A percentile compares a stretch with the other conserved stretches of the same genome.
Conservation (phyloP, 306 rosid species). For the Vicia faba region DNA sequence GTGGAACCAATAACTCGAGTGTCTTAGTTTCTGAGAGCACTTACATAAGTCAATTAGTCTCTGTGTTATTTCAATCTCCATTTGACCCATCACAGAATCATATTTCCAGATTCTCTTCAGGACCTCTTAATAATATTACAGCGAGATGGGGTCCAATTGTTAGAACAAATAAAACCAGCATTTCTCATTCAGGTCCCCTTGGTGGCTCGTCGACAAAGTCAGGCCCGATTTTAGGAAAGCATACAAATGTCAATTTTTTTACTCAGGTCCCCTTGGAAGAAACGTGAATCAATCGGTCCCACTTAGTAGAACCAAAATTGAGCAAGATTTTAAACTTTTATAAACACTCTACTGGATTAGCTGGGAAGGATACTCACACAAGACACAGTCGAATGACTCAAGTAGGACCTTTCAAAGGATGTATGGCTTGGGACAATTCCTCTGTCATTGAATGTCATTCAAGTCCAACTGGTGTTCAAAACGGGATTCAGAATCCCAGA, state of each 20-base stretch:
- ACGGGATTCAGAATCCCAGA: slow-evolving; percentile 44
- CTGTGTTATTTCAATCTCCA: slow-evolving; percentile 68
- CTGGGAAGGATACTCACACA: slow-evolving; percentile 57
- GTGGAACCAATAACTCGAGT: slow-evolving; percentile 51
- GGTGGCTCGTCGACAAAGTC: slow-evolving; percentile 62
- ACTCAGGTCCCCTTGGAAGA: slow-evolving; percentile 80
- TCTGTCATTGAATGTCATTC: slow-evolving; percentile 54
- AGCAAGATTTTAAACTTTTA: slow-evolving; percentile 65
- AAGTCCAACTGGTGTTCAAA: slow-evolving; percentile 51
- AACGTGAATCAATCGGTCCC: slow-evolving; percentile 57
- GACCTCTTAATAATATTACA: slow-evolving; percentile 63
- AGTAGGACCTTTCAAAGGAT: slow-evolving; percentile 95
- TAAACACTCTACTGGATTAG: slow-evolving; percentile 41
- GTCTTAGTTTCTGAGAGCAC: slow-evolving; percentile 58
- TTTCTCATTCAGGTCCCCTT: slow-evolving; percentile 76
- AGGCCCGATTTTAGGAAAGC: slow-evolving; percentile 59
- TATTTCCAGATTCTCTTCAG: slow-evolving; percentile 77
- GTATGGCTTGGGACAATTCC: slow-evolving; percentile 59
- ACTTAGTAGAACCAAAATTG: slow-evolving; percentile 51
- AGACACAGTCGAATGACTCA: slow-evolving; percentile 71
- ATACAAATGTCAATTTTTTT: slow-evolving; percentile 52
- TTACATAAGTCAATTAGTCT: slow-evolving; percentile 75
- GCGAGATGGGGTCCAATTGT: slow-evolving; percentile 62
- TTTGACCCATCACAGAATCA: slow-evolving; percentile 51
- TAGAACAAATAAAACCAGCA: slow-evolving; percentile 41